Evolutionary conservation across 768 basidiomycete species (phyloP).

Genomic region (Tulasnella sp.): DNA sequence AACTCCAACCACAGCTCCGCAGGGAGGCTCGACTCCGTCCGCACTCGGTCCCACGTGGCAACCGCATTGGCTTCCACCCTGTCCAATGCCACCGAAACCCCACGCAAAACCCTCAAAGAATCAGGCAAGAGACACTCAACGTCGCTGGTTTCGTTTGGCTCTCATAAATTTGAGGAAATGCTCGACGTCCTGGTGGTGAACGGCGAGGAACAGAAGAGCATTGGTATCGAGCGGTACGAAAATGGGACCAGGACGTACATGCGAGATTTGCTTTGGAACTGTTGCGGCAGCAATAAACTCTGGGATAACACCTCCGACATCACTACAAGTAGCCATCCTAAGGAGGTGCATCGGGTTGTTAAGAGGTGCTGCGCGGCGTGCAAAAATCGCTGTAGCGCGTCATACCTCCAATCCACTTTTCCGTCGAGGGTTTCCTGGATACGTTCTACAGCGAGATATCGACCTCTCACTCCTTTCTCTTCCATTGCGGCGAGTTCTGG

Average conservation of each 20-base stretch:
- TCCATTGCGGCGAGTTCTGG: not conserved
- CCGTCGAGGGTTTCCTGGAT: not conserved
- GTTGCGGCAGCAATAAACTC: not conserved
- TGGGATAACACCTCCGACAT: slow-evolving; percentile 15
- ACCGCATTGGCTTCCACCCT: not conserved
- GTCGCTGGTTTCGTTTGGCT: not conserved
- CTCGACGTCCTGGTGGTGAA: not conserved
- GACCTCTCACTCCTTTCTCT: not conserved
- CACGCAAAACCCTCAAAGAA: not conserved
- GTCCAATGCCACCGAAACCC: not conserved
- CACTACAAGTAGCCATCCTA: slow-evolving; percentile 16
- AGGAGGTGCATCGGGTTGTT: not conserved
- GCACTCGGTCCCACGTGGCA: not conserved
- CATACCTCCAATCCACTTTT: slow-evolving; percentile 17
- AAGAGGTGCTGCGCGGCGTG: not conserved
- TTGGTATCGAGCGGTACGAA: not conserved
- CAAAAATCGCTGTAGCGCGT: not conserved
- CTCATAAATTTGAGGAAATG: slow-evolving; percentile 2
- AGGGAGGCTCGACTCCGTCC: not conserved
- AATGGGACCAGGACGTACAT: not conserved
- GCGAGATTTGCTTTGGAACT: slow-evolving; percentile 3
- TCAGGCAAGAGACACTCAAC: not conserved
- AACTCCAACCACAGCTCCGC: not conserved
- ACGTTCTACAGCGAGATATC: slow-evolving; percentile 4
- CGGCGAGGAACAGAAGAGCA: not conserved